phyloP scores from a whole-genome alignment of 164 flowering plant genomes.

The Stephania japonica region DNA sequence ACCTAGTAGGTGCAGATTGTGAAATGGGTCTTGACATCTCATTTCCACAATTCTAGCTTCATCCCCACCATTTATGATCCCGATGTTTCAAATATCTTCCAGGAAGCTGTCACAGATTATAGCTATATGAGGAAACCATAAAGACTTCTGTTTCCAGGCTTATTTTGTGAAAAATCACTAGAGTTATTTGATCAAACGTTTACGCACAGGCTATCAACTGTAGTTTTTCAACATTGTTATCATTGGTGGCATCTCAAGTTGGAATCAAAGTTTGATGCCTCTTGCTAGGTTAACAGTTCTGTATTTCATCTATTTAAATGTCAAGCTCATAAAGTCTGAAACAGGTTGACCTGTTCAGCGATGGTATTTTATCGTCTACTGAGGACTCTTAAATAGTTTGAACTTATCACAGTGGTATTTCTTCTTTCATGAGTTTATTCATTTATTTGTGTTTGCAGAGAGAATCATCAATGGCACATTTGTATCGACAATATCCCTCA shows the following conservation, averaged over 20 bases:
- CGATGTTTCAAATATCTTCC: neutral
- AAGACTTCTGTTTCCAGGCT: neutral
- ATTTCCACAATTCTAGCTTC: neutral
- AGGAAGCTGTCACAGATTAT: neutral
- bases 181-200: neutral
- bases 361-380: neutral
- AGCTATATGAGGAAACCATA: neutral
- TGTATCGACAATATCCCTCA: constrained; percentile 29
- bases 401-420: neutral
- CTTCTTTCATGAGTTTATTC: neutral
- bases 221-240: neutral
- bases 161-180: neutral
- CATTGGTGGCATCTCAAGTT: neutral
- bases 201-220: neutral
- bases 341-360: neutral
- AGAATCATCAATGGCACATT: constrained; percentile 26
- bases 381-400: no score
- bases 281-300: neutral
- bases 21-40: neutral
- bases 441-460: constrained; percentile 25
- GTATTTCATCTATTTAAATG: neutral
- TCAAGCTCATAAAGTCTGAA: neutral
- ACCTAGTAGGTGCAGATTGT: no score
- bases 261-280: neutral
- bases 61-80: neutral